Evolutionary conservation across 2,329 filamentous ascomycete genomes (phyloP).

Genomic region (Apiospora hydei): DNA sequence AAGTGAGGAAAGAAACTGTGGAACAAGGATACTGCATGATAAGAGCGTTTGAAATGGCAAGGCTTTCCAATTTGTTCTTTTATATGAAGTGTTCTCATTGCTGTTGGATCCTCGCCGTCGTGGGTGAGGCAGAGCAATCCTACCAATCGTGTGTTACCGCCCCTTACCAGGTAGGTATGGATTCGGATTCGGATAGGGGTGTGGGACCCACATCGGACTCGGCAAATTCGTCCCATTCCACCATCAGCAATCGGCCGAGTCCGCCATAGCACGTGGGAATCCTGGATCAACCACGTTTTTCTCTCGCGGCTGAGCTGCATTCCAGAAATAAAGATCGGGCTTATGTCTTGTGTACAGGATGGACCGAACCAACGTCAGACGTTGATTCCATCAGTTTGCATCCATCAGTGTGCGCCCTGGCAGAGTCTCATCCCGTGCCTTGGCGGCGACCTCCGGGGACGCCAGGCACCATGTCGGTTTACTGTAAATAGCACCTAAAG

Average conservation of each 20-base stretch:
- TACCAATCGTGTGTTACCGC: not conserved
- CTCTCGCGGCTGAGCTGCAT: not conserved
- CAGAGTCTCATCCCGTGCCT: not conserved
- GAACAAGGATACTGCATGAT: not conserved
- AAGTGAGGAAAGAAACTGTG: not conserved
- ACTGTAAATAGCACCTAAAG: not conserved
- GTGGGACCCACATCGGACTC: not conserved
- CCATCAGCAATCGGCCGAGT: not conserved
- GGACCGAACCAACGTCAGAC: not conserved
- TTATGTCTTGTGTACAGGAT: not conserved
- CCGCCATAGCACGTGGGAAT: not conserved
- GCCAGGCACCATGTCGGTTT: not conserved
- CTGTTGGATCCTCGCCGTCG: not conserved
- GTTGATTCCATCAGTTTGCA: not conserved
- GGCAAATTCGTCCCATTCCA: not conserved
- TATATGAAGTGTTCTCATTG: not conserved
- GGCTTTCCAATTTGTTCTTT: not conserved
- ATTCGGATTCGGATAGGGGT: not conserved
- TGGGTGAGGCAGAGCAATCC: not conserved
- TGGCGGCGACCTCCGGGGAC: not conserved
- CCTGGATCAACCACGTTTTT: not conserved
- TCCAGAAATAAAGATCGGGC: not conserved
- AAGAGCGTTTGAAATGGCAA: not conserved
- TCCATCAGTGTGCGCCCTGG: not conserved
- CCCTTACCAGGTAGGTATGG: too few relatives aligned